A percentile compares a stretch with the other conserved stretches of the same genome.
phyloP scores from a whole-genome alignment of 352 stramenopile genomes.

The Phytophthora agathidicida region DNA sequence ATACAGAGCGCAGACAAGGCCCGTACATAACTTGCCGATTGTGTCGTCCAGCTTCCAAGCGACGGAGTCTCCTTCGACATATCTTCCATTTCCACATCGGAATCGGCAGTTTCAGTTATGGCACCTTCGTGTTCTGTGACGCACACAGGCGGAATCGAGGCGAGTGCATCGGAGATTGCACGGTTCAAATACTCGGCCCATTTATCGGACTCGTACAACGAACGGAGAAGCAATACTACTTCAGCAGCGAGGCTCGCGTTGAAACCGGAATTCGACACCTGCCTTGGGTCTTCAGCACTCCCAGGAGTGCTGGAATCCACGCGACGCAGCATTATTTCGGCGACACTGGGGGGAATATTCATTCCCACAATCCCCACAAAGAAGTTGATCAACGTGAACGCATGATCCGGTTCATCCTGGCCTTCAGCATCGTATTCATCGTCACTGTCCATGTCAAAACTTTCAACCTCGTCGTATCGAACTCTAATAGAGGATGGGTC shows the following conservation, averaged over 20 bases:
- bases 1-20: constrained; percentile 82
- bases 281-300: not conserved
- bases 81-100: constrained; percentile 89
- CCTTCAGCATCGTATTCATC: constrained; percentile 73
- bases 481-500: constrained; percentile 68
- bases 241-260: constrained; percentile 63
- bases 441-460: constrained; percentile 86
- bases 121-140: constrained; percentile 38
- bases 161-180: constrained; percentile 61
- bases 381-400: constrained; percentile 72
- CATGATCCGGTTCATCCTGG: constrained; percentile 57
- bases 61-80: constrained; percentile 64
- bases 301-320: constrained; percentile 4
- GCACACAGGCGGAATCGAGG: constrained; percentile 49
- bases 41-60: constrained; percentile 53
- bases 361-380: constrained; percentile 79
- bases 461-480: constrained; percentile 69
- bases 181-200: constrained; percentile 74
- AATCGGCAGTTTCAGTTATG: constrained; percentile 40
- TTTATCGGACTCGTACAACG: constrained; percentile 78
- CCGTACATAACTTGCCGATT: constrained; percentile 60
- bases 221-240: constrained; percentile 83
- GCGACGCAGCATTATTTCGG: constrained; percentile 56
- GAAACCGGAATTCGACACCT: constrained; percentile 32
- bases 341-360: constrained; percentile 74